These are phyloP conservation scores for Penicillium sclerotiorum DNA, from an alignment of 2,329 filamentous ascomycete genomes.

Conservation along the genomic window DNA sequence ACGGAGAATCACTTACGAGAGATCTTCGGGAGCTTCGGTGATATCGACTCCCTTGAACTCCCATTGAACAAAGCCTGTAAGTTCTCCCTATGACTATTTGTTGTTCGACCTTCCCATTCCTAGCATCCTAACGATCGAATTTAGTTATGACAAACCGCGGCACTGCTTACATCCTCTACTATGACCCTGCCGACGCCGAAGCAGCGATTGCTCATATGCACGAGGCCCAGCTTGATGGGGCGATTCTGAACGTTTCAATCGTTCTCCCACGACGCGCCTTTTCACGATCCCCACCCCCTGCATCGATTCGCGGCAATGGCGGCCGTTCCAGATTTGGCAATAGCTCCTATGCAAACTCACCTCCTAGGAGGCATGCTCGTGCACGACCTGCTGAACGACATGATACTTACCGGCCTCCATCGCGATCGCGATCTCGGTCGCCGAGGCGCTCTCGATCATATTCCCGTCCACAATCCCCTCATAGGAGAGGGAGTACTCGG, in stretches of 20 bases:
- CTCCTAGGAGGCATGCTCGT: conserved; percentile 44
- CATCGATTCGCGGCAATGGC: conserved; percentile 64
- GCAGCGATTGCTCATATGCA: conserved; percentile 95
- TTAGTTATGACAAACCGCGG: conserved; percentile 86
- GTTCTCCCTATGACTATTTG: conserved; percentile 26
- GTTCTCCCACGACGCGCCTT: conserved; percentile 83
- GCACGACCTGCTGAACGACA: conserved; percentile 51
- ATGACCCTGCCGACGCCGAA: conserved; percentile 76
- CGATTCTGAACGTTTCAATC: conserved; percentile 81
- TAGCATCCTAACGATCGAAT: neutral
- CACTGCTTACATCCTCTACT: conserved; percentile 88
- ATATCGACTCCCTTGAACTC: conserved; percentile 83
- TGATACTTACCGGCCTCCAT: conserved; percentile 63
- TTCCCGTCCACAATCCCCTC: conserved; percentile 48
- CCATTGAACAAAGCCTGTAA: conserved; percentile 85
- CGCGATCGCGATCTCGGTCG: conserved; percentile 53
- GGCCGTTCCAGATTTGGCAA: conserved; percentile 47
- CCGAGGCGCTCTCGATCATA: conserved; percentile 41
- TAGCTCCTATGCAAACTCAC: conserved; percentile 31
- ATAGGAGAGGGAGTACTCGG: conserved; percentile 37
- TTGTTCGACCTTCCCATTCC: neutral
- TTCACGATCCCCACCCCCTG: conserved; percentile 74
- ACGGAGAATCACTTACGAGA: conserved; percentile 85
- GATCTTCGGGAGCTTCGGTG: conserved; percentile 87
- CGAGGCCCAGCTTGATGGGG: conserved; percentile 89